Evolutionary conservation across 1,284 basidiomycete species (phyloP).

Genomic region (Grifola frondosa): DNA sequence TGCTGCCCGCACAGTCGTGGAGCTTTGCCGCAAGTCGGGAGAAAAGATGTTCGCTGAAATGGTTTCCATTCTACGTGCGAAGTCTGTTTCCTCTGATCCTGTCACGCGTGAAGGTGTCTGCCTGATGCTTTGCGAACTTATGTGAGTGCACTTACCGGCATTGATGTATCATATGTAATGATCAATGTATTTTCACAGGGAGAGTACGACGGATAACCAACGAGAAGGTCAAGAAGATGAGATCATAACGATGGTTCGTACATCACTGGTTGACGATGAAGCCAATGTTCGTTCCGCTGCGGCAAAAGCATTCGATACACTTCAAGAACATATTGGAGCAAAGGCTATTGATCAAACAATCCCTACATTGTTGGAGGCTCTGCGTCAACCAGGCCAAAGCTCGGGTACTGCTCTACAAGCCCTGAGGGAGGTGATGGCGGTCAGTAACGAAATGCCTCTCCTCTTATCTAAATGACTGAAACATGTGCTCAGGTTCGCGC

Average conservation of each 20-base stretch:
- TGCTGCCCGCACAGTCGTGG: slow-evolving; percentile 81
- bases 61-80: slow-evolving; percentile 73
- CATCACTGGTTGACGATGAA: slow-evolving; percentile 88
- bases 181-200: slow-evolving; percentile 43
- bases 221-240: slow-evolving; percentile 90
- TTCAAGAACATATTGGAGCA: slow-evolving; percentile 88
- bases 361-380: slow-evolving; percentile 90
- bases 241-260: slow-evolving; percentile 84
- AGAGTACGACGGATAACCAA: slow-evolving; percentile 83
- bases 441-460: too few relatives aligned
- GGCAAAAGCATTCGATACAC: slow-evolving; percentile 90
- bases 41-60: slow-evolving; percentile 90
- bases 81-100: slow-evolving; percentile 69
- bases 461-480: too few relatives aligned
- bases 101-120: slow-evolving; percentile 88
- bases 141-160: slow-evolving; percentile 48
- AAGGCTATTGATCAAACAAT: slow-evolving; percentile 97
- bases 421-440: slow-evolving; percentile 91
- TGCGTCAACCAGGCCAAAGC: slow-evolving; percentile 85
- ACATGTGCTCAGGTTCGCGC: slow-evolving; percentile 70
- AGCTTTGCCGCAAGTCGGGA: slow-evolving; percentile 95
- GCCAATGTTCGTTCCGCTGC: slow-evolving; percentile 88
- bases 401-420: slow-evolving; percentile 96
- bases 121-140: slow-evolving; percentile 83
- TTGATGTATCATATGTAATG: too few relatives aligned